Percentiles rank a stretch among this genome's conserved stretches.
These are phyloP conservation scores for Macadamia tetraphylla DNA, from an alignment of 164 flowering plant species.

Conservation along the genomic window DNA sequence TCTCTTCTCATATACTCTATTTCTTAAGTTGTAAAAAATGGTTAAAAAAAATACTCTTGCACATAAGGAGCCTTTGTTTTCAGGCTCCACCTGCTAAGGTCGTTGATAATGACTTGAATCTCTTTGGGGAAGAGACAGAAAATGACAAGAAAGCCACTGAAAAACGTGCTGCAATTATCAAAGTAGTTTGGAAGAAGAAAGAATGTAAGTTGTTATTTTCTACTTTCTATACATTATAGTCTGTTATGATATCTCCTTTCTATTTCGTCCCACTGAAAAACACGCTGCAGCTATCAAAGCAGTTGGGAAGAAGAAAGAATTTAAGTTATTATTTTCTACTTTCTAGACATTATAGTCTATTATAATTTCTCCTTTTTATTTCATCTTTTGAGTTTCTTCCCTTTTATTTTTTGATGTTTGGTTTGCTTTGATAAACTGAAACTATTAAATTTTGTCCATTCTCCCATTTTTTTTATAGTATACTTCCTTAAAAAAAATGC, in stretches of 20 bases:
- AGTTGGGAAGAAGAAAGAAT: too few relatives aligned
- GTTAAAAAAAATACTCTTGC: not conserved
- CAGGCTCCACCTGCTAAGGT: conserved; percentile 60
- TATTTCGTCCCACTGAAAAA: too few relatives aligned
- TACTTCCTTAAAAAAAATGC: too few relatives aligned
- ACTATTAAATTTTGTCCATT: too few relatives aligned
- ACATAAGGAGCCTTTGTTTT: conserved; percentile 9
- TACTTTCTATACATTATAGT: too few relatives aligned
- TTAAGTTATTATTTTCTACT: too few relatives aligned
- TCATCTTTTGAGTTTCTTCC: too few relatives aligned
- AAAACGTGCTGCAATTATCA: conserved; percentile 73
- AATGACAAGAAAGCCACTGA: conserved; percentile 97
- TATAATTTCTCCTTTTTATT: too few relatives aligned
- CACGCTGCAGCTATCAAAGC: too few relatives aligned
- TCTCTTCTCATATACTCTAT: too few relatives aligned
- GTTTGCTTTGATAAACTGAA: not conserved
- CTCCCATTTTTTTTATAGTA: too few relatives aligned
- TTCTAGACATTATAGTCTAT: too few relatives aligned
- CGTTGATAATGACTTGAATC: conserved; percentile 77
- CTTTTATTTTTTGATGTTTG: not conserved
- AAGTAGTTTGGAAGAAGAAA: conserved; percentile 87
- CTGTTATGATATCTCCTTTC: not conserved
- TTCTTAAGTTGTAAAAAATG: not conserved
- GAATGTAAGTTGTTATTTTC: conserved; percentile 46
- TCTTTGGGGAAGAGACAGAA: conserved; percentile 96